Evolutionary conservation across 371 early-diverging fungal genomes (phyloP).

Genomic region (Nosema bombycis): DNA sequence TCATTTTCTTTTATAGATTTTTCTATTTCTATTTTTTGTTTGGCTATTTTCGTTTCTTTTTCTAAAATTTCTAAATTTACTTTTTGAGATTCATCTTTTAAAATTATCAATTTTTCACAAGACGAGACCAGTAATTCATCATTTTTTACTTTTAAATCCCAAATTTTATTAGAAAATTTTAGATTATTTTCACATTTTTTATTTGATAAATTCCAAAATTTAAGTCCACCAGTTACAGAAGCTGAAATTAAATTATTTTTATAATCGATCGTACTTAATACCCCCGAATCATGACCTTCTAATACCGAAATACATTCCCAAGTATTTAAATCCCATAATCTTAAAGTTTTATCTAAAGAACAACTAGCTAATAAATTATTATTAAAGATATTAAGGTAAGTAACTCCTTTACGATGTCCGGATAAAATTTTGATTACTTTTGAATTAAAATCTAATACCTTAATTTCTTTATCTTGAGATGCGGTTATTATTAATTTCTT

Average conservation of each 20-base stretch:
- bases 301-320: constrained; percentile 67
- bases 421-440: constrained; percentile 11
- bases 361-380: constrained; percentile 16
- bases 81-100: constrained; percentile 24
- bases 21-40: constrained; percentile 17
- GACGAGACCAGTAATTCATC: not conserved
- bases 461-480: constrained; percentile 33
- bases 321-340: constrained; percentile 68
- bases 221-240: constrained; percentile 24
- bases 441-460: constrained; percentile 33
- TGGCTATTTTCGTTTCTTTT: constrained; percentile 12
- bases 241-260: constrained; percentile 19
- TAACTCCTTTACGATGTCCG: constrained; percentile 40
- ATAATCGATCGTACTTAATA: constrained; percentile 44
- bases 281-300: constrained; percentile 68
- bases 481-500: constrained; percentile 31
- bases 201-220: constrained; percentile 31
- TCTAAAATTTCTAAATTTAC: not conserved
- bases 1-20: constrained; percentile 19
- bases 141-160: not conserved
- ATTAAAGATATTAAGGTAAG: constrained; percentile 13
- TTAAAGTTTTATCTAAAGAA: constrained; percentile 68
- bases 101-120: constrained; percentile 3
- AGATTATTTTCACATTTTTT: constrained; percentile 25
- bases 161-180: not conserved